Percentiles rank a stretch among this genome's conserved stretches.
phyloP scores from a whole-genome alignment of 805 yeast genomes.

The Schwanniomyces occidentalis region DNA sequence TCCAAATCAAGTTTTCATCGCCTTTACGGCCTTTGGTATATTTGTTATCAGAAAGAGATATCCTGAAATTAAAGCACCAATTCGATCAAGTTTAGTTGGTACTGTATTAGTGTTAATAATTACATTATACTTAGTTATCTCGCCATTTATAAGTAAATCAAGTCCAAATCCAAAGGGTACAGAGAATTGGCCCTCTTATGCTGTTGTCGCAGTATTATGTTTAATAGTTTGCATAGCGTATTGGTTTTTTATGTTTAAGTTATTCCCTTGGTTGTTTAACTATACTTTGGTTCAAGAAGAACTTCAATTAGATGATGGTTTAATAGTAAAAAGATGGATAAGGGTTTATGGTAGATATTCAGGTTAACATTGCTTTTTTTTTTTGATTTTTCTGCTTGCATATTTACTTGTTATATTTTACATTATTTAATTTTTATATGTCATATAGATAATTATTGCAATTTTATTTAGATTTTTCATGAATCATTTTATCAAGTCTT shows the following conservation, averaged over 20 bases:
- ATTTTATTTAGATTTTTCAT: constrained; percentile 3
- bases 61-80: constrained; percentile 50
- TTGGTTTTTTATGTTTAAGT: constrained; percentile 55
- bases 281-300: constrained; percentile 48
- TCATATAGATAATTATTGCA: no score
- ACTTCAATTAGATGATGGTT: constrained; percentile 53
- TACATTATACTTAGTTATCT: constrained; percentile 48
- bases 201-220: constrained; percentile 44
- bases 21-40: constrained; percentile 56
- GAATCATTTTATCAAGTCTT: constrained; percentile 16
- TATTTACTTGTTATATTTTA: no score
- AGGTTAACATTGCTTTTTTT: neutral
- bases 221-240: constrained; percentile 46
- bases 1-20: constrained; percentile 50
- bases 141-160: constrained; percentile 44
- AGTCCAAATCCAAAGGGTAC: constrained; percentile 43
- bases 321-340: constrained; percentile 56
- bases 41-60: constrained; percentile 52
- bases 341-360: neutral
- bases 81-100: constrained; percentile 51
- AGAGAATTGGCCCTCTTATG: constrained; percentile 50
- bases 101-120: constrained; percentile 46
- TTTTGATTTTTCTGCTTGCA: constrained; percentile 4
- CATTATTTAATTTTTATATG: no score
- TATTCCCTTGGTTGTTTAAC: constrained; percentile 46